A percentile compares a stretch with the other conserved stretches of the same genome.
Evolutionary conservation across 352 stramenopile genomes (phyloP).

Genomic region (Phytophthora nicotianae): DNA sequence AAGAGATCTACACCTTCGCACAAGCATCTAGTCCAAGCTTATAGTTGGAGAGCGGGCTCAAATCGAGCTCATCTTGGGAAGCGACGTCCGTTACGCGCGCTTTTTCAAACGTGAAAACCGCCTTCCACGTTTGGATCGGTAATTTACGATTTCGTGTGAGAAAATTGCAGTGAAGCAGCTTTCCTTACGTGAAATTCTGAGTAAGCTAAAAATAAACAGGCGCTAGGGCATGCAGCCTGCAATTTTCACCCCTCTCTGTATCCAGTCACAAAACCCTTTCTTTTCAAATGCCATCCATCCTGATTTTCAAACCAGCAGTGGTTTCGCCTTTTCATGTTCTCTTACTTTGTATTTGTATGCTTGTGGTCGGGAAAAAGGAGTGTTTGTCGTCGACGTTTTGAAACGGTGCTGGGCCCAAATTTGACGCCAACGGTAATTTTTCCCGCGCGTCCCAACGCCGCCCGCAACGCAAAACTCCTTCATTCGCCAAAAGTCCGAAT

Average conservation of each 20-base stretch:
- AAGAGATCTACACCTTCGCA: conserved; percentile 2
- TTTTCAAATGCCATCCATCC: conserved; percentile 16
- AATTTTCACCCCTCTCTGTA: conserved; percentile 20
- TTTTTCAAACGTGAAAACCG: conserved; percentile 40
- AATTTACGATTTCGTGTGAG: conserved; percentile 6
- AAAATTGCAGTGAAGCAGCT: conserved; percentile 16
- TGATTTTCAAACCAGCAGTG: conserved; percentile 25
- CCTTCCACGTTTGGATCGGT: conserved; percentile 26
- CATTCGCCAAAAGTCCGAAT: conserved; percentile 89
- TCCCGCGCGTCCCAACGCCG: conserved; percentile 25
- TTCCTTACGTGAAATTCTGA: conserved; percentile 22
- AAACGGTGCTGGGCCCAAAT: conserved; percentile 34
- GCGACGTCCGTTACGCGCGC: conserved; percentile 36
- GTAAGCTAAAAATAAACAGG: conserved; percentile 15
- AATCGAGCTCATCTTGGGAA: conserved; percentile 16
- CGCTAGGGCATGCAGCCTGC: neutral
- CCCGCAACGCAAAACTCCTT: conserved; percentile 48
- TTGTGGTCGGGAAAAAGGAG: conserved; percentile 8
- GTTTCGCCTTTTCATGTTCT: conserved; percentile 24
- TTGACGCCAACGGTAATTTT: conserved; percentile 38
- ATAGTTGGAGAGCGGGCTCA: neutral
- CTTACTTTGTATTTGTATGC: conserved; percentile 28
- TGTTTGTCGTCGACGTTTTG: conserved; percentile 28
- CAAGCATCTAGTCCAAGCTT: conserved; percentile 3
- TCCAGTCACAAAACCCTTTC: neutral